Evolutionary conservation across 768 basidiomycete genomes (phyloP), one percentile per base, ranked within the genome.

Genomic region (Mycena olivaceomarginata): DNA sequence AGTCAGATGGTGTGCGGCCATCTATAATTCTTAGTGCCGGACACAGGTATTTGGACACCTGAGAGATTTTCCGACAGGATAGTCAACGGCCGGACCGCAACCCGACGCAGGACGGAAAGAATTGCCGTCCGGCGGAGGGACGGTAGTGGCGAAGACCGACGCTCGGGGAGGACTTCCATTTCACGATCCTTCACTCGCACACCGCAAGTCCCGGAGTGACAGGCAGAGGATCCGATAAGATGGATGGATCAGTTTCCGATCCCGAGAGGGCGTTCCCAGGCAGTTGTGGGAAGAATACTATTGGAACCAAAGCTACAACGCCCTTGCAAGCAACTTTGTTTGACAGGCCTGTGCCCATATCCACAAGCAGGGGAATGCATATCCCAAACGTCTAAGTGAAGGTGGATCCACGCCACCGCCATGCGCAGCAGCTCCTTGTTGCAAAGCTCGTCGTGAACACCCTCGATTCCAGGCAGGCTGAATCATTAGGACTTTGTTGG

Each of bases 1-100:
- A 39, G 76, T 77, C 76, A 77, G 66, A 59, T 69, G 75, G 62
- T 69, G 2, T 18, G 48, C 76, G 71, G 71, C 60, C 48, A 72
- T 67, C 75, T 72, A 40, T 13, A 22, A 60, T 10, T 11, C 43
- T 13, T 20, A 2, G 45, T 31, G 51, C 51, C 51, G 20, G 2
- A 22, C 46, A 39, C 66, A 15, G 31, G 22, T 31, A 31, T 31
- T 43, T 59, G 66, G 12, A 16, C 70, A 67, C 65, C 70, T 72
- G 76, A 72, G 76, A 68, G 67, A 68, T 51, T 25, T 63, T 64
- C 20, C 48, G 70, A 53, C 20, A 20, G 41, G 31, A 59, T 45
- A 65, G 39, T 41, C 46, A 63, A 6, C 39, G 37, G 22, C 46
- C 74, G 75, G 75, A 10, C 75, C 75, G 75, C 40, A 62, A 18